Conservation (phyloP, 1,139 yeast species). For the Taphrina pruni region DNA sequence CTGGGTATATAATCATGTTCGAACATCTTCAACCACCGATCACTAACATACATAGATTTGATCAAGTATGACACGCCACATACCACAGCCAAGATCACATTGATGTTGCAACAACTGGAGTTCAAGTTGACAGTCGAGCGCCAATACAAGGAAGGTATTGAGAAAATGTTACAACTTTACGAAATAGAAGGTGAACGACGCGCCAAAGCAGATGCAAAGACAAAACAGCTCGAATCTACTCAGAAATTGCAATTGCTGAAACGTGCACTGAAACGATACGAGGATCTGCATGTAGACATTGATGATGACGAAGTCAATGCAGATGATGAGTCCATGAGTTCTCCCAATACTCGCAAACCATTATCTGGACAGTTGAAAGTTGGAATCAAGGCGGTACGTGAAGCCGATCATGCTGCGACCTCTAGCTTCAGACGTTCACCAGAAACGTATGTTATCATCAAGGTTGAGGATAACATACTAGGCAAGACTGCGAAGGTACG, state of each 20-base stretch:
- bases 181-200: slow-evolving; percentile 89
- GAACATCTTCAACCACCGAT: neutral
- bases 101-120: slow-evolving; percentile 92
- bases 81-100: slow-evolving; percentile 91
- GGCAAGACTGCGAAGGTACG: slow-evolving; percentile 78
- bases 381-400: slow-evolving; percentile 75
- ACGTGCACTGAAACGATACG: slow-evolving; percentile 82
- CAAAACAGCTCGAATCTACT: slow-evolving; percentile 81
- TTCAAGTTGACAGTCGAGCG: slow-evolving; percentile 91
- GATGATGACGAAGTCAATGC: slow-evolving; percentile 62
- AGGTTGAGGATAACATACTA: slow-evolving; percentile 83
- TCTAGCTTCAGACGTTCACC: slow-evolving; percentile 72
- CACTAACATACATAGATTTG: slow-evolving; percentile 58
- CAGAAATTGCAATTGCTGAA: slow-evolving; percentile 83
- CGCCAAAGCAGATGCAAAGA: slow-evolving; percentile 85
- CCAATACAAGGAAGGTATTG: slow-evolving; percentile 90
- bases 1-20: slow-evolving; percentile 44
- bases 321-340: slow-evolving; percentile 58
- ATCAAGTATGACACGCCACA: slow-evolving; percentile 93
- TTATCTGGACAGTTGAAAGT: slow-evolving; percentile 78
- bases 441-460: slow-evolving; percentile 76
- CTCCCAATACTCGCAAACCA: slow-evolving; percentile 74
- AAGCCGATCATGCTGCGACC: slow-evolving; percentile 89
- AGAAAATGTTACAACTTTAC: slow-evolving; percentile 82
- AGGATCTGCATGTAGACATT: slow-evolving; percentile 78